Evolutionary conservation across 345 rosid species (phyloP).

Genomic region (Eucalyptus pauciflora): DNA sequence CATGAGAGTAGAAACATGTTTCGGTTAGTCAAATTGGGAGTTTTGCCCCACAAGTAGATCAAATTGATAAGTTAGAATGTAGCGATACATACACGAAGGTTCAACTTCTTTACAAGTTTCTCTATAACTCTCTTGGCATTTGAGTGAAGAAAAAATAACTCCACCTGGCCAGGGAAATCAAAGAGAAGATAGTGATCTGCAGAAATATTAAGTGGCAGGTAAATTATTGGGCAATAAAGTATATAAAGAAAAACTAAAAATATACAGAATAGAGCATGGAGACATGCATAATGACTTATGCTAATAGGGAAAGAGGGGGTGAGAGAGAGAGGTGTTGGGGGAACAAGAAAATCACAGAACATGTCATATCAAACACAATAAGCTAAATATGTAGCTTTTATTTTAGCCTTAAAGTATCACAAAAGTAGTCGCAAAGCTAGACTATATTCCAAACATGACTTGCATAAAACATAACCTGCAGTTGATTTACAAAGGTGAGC

Average conservation of each 20-base stretch:
- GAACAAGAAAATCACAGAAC: neutral
- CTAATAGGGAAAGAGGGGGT: neutral
- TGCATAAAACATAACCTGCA: neutral
- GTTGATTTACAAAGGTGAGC: neutral
- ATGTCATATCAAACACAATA: neutral
- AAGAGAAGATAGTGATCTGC: slow-evolving; percentile 95
- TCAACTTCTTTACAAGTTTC: slow-evolving; percentile 64
- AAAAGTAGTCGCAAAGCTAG: neutral
- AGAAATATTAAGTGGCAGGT: slow-evolving; percentile 1
- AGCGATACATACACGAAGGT: slow-evolving; percentile 53
- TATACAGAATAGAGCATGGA: neutral
- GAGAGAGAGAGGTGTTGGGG: neutral
- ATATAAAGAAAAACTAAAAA: neutral
- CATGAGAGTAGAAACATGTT: slow-evolving; percentile 8
- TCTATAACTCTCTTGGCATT: slow-evolving; percentile 64
- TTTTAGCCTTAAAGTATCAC: neutral
- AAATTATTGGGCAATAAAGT: neutral
- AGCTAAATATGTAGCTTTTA: neutral
- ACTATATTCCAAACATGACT: neutral
- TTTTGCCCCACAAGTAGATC: neutral
- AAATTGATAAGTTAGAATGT: neutral
- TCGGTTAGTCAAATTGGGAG: neutral
- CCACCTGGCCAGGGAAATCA: slow-evolving; percentile 98
- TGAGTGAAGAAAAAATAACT: slow-evolving; percentile 72
- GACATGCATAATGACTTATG: neutral